Evolutionary conservation across 2,329 filamentous ascomycete genomes (phyloP), one percentile per base, ranked within the genome.

Genomic region (Colletotrichum graminicola): DNA sequence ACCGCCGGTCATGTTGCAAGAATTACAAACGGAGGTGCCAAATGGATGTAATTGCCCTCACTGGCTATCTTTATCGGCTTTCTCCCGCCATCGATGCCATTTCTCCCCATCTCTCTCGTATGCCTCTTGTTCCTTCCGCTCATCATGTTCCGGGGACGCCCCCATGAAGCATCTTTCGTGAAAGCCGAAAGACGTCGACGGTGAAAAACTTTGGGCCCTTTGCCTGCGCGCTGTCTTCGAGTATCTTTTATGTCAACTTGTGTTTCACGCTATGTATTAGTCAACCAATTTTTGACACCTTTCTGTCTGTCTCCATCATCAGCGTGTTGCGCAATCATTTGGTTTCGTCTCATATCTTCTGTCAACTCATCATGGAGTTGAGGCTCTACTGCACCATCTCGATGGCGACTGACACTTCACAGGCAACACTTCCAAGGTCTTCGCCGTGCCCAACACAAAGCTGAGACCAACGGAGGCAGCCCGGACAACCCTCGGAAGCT

Each of bases 341-440:
- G 18, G 18, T n/a, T 32, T n/a, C 32, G 18, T 52, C 36, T 26
- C 14, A 23, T 57, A 6, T 34, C 7, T 23, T 18, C 32, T 23
- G 14, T 26, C 36, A 18, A 10, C 14, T 41, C 32, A 18, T 41
- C 3, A 41, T 57, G 36, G n/a, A 41, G 23, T 26, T 16, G 26
- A 32, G 26, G 23, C 14, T 18, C 34, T 29, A 16, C 36, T n/a
- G 32, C 11, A 45, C 14, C 26, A 49, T 57, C 16, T 18, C 16
- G 29, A 66, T 3, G 11, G 29, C 29, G 18, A 66, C 70, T 72
- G 29, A 72, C 62, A n/a, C 18, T 47, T n/a, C 49, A n/a, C 56
- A 90, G 88, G 47, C 88, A 90, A 82, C 88, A 90, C 75, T 90
- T 90, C 68, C 88, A 90, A 76, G 87, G 88, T 36, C 83, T 90